Percentiles rank a stretch among this genome's conserved stretches.
phyloP scores from a whole-genome alignment of 2,329 filamentous ascomycete genomes.

The Clathrospora elynae region DNA sequence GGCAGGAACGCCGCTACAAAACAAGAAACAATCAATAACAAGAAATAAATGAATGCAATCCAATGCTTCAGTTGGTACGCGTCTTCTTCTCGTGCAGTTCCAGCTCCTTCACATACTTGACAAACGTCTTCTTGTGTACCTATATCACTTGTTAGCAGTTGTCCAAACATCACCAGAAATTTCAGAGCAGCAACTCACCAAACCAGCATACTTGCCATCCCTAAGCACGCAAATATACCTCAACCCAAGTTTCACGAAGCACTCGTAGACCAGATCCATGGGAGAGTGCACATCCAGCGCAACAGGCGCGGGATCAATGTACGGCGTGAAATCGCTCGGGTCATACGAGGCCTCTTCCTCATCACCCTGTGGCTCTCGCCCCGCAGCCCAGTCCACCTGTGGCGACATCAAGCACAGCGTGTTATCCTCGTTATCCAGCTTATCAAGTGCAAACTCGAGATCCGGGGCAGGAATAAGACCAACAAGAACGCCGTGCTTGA shows the following conservation, averaged over 20 bases:
- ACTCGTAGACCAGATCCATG: constrained; percentile 95
- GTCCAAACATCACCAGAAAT: not conserved
- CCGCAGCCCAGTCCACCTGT: constrained; percentile 55
- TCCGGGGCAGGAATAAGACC: constrained; percentile 93
- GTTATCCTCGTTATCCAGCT: constrained; percentile 73
- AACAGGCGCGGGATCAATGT: constrained; percentile 89
- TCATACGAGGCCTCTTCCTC: constrained; percentile 55
- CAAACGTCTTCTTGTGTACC: constrained; percentile 96
- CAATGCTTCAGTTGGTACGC: constrained; percentile 4
- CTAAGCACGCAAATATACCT: constrained; percentile 88
- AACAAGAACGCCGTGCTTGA: constrained; percentile 78
- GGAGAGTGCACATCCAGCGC: constrained; percentile 86
- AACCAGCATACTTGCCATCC: constrained; percentile 83
- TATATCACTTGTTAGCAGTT: constrained; percentile 38
- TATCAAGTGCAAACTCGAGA: constrained; percentile 89
- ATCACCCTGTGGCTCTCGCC: constrained; percentile 59
- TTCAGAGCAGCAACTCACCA: constrained; percentile 64
- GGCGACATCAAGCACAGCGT: constrained; percentile 82
- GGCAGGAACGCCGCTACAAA: not conserved
- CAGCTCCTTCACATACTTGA: constrained; percentile 87
- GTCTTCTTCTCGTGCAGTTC: constrained; percentile 58
- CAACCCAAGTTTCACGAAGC: constrained; percentile 90
- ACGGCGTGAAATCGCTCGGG: constrained; percentile 84
- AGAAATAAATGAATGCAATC: not conserved
- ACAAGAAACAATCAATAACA: too few relatives aligned